phyloP scores from a whole-genome alignment of 164 flowering plant genomes.

The Chimonanthus salicifolius region DNA sequence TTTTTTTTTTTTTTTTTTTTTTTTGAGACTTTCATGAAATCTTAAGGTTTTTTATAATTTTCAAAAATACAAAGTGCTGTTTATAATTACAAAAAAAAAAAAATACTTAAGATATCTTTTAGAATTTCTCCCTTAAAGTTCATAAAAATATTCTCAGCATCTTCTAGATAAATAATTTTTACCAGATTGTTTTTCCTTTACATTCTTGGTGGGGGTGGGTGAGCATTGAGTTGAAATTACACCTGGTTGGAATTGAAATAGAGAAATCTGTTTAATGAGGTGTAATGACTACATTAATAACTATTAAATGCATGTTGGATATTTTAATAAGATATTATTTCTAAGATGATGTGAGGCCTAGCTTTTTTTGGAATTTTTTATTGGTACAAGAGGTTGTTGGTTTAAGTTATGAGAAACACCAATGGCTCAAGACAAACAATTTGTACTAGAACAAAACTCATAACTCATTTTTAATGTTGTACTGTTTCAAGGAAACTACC shows the following conservation, averaged over 20 bases:
- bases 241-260: not conserved
- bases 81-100: too few relatives aligned
- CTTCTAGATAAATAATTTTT: not conserved
- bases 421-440: not conserved
- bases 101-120: too few relatives aligned
- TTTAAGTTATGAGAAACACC: not conserved
- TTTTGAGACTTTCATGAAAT: too few relatives aligned
- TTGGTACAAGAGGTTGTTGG: not conserved
- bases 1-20: too few relatives aligned
- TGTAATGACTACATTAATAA: not conserved
- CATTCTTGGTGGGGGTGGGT: not conserved
- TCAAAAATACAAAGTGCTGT: too few relatives aligned
- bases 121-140: too few relatives aligned
- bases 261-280: not conserved
- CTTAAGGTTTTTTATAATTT: too few relatives aligned
- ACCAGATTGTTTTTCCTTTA: not conserved
- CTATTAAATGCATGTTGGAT: not conserved
- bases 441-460: too few relatives aligned
- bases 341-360: not conserved
- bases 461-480: too few relatives aligned
- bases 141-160: too few relatives aligned
- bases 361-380: not conserved
- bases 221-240: too few relatives aligned
- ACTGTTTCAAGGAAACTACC: too few relatives aligned
- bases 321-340: not conserved